Evolutionary conservation across 345 rosid species (phyloP), one percentile per base, ranked within the genome.

Genomic region (Dipteronia sinensis): DNA sequence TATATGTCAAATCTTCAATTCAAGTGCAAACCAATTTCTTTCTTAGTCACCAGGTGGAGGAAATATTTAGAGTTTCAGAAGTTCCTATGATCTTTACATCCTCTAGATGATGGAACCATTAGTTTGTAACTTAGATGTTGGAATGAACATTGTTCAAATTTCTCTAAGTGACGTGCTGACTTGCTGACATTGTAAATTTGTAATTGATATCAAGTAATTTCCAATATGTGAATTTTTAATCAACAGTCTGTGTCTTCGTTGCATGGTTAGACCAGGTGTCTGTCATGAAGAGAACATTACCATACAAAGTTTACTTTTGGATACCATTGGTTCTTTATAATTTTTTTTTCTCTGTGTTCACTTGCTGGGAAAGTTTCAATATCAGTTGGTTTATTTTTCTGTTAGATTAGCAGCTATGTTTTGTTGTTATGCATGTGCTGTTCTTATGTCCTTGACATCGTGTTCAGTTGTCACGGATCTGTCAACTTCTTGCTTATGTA

Each of bases 391-490:
- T 64, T 22, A 27, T 47, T 46, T 47, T 65, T n/a, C 7, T 17
- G 61, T 74, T 17, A 22, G 34, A 42, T 74, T 65, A 6, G 11
- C 11, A 6, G 10, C 17, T 49, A 7, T 51, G 25, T 27, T 6
- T 17, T 31, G 63, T 64, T 29, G 1, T 31, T 25, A 47, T 65
- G 13, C 4, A 17, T 46, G 42, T 55, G 19, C 61, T 19, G 10
- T 62, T 9, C 38, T 40, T 61, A 4, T 23, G 23, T 44, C 19
- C 3, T 63, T 10, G 19, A 46, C 53, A 6, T 51, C 13, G 16
- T 62, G 47, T 56, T 73, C 55, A 58, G 74, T 77, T 17, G 16
- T 59, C 66, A 22, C 64, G 2, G 11, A 6, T 65, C 19, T 73
- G 16, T 38, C 22, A 72, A 56, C 47, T 49, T 70, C 56, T 16